Percentiles rank a stretch among this genome's conserved stretches.
These are phyloP conservation scores for Reutealis trisperma DNA, from an alignment of 345 rosid genomes.

Conservation along the genomic window DNA sequence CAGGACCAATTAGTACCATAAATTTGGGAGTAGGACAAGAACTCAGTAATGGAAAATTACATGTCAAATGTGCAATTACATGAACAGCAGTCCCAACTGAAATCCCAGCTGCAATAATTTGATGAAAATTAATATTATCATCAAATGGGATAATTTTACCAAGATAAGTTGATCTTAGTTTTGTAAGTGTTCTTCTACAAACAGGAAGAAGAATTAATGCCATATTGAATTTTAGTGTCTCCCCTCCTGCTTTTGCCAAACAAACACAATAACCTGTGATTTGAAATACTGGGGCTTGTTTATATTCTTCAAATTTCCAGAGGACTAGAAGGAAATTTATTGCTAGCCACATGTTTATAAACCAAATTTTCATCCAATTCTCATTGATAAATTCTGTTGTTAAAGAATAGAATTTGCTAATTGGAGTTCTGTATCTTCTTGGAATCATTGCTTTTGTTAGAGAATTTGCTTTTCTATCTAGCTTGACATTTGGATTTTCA, in stretches of 20 bases:
- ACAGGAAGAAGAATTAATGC: conserved; percentile 86
- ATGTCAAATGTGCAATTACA: conserved; percentile 53
- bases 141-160: conserved; percentile 66
- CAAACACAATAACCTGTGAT: conserved; percentile 82
- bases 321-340: conserved; percentile 48
- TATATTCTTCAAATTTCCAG: conserved; percentile 55
- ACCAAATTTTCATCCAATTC: conserved; percentile 72
- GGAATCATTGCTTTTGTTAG: conserved; percentile 89
- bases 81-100: conserved; percentile 52
- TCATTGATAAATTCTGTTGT: conserved; percentile 52
- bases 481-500: conserved; percentile 28
- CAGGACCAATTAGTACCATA: conserved; percentile 44
- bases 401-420: conserved; percentile 46
- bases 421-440: conserved; percentile 60
- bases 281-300: conserved; percentile 41
- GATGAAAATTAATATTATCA: conserved; percentile 91
- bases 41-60: conserved; percentile 61
- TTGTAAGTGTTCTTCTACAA: conserved; percentile 71
- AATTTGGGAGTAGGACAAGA: conserved; percentile 47
- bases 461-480: conserved; percentile 34
- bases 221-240: conserved; percentile 87
- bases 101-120: conserved; percentile 53
- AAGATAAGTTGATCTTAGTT: conserved; percentile 65
- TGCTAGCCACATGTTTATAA: conserved; percentile 45
- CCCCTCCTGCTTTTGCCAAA: conserved; percentile 81